Evolutionary conservation across 2,329 filamentous ascomycete species (phyloP).

Genomic region (Trichoderma brevicompactum): DNA sequence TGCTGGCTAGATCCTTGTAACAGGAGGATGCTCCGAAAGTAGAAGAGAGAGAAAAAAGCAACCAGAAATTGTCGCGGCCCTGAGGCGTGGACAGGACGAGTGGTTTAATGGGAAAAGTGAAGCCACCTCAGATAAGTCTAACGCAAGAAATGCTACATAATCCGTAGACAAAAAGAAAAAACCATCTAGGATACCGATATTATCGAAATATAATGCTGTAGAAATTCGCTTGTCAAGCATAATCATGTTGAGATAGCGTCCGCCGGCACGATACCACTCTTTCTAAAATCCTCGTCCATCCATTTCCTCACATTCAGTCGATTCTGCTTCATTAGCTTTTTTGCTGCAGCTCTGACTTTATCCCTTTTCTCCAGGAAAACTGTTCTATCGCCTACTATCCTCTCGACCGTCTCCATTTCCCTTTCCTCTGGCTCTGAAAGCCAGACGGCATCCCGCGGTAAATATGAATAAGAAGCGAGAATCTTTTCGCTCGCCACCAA

Average conservation of each 20-base stretch:
- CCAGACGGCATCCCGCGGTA: constrained; percentile 19
- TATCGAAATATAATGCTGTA: constrained; percentile 2
- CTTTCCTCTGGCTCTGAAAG: constrained; percentile 10
- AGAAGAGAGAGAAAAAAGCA: not conserved
- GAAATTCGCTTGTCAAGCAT: constrained; percentile 1
- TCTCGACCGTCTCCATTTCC: constrained; percentile 22
- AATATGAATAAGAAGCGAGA: constrained; percentile 19
- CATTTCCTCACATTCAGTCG: constrained; percentile 22
- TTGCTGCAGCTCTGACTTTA: constrained; percentile 6
- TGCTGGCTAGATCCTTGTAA: constrained; percentile 11
- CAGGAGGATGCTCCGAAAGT: constrained; percentile 2
- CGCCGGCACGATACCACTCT: constrained; percentile 9
- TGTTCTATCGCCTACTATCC: constrained; percentile 11
- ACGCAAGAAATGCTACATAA: constrained; percentile 17
- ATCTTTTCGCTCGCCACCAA: constrained; percentile 16
- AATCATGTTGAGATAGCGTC: constrained; percentile 6
- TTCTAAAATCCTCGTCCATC: constrained; percentile 24
- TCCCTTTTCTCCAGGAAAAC: constrained; percentile 8
- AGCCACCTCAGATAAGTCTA: not conserved
- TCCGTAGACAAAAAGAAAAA: constrained; percentile 4
- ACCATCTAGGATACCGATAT: not conserved
- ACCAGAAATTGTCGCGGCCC: not conserved
- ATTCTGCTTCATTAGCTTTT: constrained; percentile 23
- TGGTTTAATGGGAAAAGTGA: not conserved
- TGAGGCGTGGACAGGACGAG: not conserved